These are phyloP conservation scores for Oryza punctata DNA, from an alignment of 176 grass and related monocot species.

Conservation along the genomic window DNA sequence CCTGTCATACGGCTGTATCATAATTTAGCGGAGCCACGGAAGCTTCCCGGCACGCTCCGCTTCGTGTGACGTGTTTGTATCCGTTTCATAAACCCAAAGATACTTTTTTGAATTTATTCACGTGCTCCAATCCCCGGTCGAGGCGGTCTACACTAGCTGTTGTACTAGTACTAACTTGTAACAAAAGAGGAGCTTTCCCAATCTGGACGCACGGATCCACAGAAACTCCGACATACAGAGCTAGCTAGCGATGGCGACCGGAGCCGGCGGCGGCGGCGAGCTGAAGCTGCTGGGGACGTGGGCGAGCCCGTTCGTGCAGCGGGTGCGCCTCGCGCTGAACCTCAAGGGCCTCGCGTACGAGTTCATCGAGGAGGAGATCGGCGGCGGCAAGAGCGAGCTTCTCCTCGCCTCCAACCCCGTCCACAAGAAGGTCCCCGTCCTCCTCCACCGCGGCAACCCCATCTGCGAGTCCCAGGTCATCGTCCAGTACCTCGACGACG, in stretches of 20 bases:
- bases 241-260: background rate
- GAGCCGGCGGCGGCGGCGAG: background rate
- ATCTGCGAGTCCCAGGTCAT: slow-evolving; percentile 58
- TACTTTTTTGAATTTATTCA: too few relatives aligned
- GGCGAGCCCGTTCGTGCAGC: slow-evolving; percentile 33
- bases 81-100: too few relatives aligned
- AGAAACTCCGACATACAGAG: too few relatives aligned
- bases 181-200: too few relatives aligned
- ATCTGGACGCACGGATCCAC: too few relatives aligned
- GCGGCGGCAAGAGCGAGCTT: slow-evolving; percentile 51
- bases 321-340: slow-evolving; percentile 43
- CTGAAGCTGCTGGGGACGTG: slow-evolving; percentile 16
- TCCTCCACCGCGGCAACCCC: slow-evolving; percentile 49
- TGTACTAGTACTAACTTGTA: too few relatives aligned
- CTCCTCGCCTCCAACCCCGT: slow-evolving; percentile 68
- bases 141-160: too few relatives aligned
- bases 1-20: too few relatives aligned
- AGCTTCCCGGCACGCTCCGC: too few relatives aligned
- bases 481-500: slow-evolving; percentile 67
- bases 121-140: too few relatives aligned
- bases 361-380: slow-evolving; percentile 39
- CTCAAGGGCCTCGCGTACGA: slow-evolving; percentile 57
- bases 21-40: too few relatives aligned
- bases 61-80: too few relatives aligned
- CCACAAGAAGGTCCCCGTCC: slow-evolving; percentile 60